Conservation (phyloP, 768 basidiomycete genomes). For the Rhodotorula babjevae region DNA sequence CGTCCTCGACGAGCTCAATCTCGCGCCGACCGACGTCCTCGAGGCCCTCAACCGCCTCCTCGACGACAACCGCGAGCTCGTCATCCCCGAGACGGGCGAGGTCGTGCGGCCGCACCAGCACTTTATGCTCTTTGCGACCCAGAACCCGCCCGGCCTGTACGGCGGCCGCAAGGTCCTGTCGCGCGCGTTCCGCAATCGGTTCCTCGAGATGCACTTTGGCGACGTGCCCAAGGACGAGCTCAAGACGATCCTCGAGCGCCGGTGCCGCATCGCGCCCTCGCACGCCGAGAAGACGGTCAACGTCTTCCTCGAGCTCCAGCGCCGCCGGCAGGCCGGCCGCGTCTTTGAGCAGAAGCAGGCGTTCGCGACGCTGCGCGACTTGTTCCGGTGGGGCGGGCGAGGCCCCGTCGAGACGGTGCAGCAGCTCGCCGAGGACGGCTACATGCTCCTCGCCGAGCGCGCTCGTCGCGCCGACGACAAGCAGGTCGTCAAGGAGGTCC, state of each 20-base stretch:
- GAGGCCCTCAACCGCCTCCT: conserved; percentile 93
- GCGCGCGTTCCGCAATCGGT: conserved; percentile 92
- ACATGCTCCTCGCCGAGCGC: conserved; percentile 93
- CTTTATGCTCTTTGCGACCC: conserved; percentile 97
- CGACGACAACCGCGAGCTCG: conserved; percentile 93
- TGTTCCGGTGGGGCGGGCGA: conserved; percentile 94
- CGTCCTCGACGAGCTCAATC: conserved; percentile 92
- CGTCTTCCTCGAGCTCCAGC: conserved; percentile 89
- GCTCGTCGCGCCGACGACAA: conserved; percentile 80
- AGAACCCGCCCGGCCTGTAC: conserved; percentile 94
- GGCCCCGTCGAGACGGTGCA: conserved; percentile 77
- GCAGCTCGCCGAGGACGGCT: conserved; percentile 89
- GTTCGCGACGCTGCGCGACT: conserved; percentile 90
- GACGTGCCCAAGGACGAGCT: conserved; percentile 92
- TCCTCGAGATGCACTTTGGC: conserved; percentile 94
- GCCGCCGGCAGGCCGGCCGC: conserved; percentile 78
- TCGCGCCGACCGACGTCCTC: conserved; percentile 95
- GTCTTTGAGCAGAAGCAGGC: conserved; percentile 97
- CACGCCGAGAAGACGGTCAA: conserved; percentile 83
- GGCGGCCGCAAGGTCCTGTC: conserved; percentile 91
- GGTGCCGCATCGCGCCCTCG: conserved; percentile 87
- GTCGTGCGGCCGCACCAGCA: conserved; percentile 86
- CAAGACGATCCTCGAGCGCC: conserved; percentile 85
- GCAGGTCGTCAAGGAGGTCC: conserved; percentile 79
- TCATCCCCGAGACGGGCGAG: conserved; percentile 94